Evolutionary conservation across 495 filamentous ascomycete genomes (phyloP).

Genomic region (Aspergillus avenaceus): DNA sequence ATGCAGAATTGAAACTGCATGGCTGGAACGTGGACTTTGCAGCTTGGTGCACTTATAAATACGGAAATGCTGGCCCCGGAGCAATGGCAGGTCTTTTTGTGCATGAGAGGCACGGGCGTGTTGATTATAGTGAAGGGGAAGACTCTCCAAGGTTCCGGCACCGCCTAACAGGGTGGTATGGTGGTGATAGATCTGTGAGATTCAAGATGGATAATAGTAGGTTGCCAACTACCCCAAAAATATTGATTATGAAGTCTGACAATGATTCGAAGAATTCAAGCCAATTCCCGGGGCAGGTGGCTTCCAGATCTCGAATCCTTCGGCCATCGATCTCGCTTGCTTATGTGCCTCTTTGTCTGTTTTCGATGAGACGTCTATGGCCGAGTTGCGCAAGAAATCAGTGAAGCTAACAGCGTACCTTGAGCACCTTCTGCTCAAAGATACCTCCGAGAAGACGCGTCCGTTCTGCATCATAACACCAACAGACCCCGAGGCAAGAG

Average conservation of each 20-base stretch:
- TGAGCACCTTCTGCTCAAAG: constrained; percentile 59
- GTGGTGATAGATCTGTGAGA: constrained; percentile 68
- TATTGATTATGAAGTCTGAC: constrained; percentile 10
- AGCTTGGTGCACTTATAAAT: constrained; percentile 96
- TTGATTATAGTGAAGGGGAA: constrained; percentile 45
- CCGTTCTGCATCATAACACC: constrained; percentile 73
- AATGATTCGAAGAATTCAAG: constrained; percentile 54
- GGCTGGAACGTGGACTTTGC: constrained; percentile 96
- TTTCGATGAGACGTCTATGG: constrained; percentile 70
- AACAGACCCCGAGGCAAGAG: constrained; percentile 60
- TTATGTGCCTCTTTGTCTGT: constrained; percentile 72
- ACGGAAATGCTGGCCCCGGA: constrained; percentile 86
- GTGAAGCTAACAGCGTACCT: constrained; percentile 74
- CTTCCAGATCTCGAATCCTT: constrained; percentile 59
- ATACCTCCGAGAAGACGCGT: constrained; percentile 34
- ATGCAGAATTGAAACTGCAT: constrained; percentile 76
- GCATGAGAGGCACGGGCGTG: constrained; percentile 63
- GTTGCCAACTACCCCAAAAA: constrained; percentile 7
- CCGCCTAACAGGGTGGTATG: constrained; percentile 83
- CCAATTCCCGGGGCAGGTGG: constrained; percentile 64
- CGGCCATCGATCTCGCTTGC: constrained; percentile 55
- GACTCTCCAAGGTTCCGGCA: constrained; percentile 45
- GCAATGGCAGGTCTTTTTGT: constrained; percentile 85
- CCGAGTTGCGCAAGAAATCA: constrained; percentile 67
- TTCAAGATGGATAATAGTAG: constrained; percentile 73